Evolutionary conservation across 75 land plant genomes (phyloP), one percentile per base, ranked within the genome.

Genomic region (Pseudotsuga menziesii): DNA sequence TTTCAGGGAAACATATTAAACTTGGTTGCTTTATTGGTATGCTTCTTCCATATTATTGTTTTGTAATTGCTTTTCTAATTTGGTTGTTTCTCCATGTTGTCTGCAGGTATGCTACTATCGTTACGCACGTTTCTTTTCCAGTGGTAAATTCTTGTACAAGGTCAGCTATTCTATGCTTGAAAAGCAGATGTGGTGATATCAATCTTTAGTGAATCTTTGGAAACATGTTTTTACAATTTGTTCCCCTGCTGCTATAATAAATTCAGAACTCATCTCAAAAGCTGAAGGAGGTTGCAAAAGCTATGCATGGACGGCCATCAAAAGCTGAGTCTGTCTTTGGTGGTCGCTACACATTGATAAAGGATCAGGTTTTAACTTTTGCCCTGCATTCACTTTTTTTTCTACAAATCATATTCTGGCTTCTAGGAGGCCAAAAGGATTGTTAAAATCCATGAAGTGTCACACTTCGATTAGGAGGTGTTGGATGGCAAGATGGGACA

Each of bases 101-200:
- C 27, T 61, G 16, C 89, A 96, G 99, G 99, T 96, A 22, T 96
- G 99, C 86, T 96, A 96, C 82, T 96, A 80, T 76, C 92, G 98
- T 20, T 96, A 96, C 77, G 79, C 90, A 3, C 78, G 97, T 48
- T 96, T 96, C 79, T 88, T 75, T 70, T 91, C 94, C 58, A 91
- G 79, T 82, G 99, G 99, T 20, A 92, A 84, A 78, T 96, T 96
- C 77, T 87, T 96, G 22, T 96, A 93, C 83, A 96, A 96, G 96
- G 99, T 96, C 58, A 26, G 13, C 32, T 3, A 23, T 23, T 52
- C 57, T 5, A 32, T 56, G 9, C 32, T 20, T 35, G 73, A 41
- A 20, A 39, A 36, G 72, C 39, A 36, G 23, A 39, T 3, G 5
- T 67, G 36, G 36, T 32, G 5, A 27, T 15, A 62, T 62, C 29